Conservation (phyloP, 306 rosid genomes). For the Rubus idaeus region DNA sequence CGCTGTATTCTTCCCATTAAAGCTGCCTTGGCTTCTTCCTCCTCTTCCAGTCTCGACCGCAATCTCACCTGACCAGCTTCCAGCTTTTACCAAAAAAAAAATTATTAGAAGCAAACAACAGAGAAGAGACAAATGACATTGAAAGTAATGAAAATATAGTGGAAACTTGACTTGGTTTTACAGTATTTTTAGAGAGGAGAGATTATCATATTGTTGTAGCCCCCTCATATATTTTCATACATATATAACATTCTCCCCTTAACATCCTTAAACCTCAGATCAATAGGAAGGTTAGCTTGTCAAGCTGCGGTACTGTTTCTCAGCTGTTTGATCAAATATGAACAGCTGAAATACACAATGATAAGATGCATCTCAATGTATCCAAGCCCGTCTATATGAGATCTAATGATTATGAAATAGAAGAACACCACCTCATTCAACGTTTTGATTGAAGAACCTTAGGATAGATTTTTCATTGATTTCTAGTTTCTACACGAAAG, state of each 20-base stretch:
- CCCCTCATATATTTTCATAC: not conserved
- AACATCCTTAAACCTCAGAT: not conserved
- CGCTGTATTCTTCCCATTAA: conserved; percentile 90
- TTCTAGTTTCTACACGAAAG: not conserved
- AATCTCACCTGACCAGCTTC: conserved; percentile 88
- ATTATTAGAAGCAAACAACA: conserved; percentile 26
- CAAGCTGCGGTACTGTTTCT: not conserved
- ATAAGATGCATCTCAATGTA: not conserved
- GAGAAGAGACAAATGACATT: not conserved
- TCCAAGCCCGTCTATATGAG: not conserved
- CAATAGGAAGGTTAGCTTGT: not conserved
- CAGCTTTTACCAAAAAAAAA: conserved; percentile 53
- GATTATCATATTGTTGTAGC: not conserved
- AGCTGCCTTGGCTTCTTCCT: conserved; percentile 90
- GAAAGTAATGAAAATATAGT: no score
- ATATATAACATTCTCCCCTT: not conserved
- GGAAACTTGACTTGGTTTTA: no score
- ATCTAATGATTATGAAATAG: not conserved
- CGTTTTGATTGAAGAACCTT: not conserved
- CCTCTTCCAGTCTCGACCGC: conserved; percentile 84
- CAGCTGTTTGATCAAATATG: conserved; percentile 4
- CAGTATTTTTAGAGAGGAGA: no score
- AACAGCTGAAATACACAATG: not conserved
- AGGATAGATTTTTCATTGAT: not conserved
- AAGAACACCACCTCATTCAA: not conserved